Percentiles rank a stretch among this genome's conserved stretches.
Conservation (phyloP, 768 basidiomycete species). For the Lentinus tigrinus region DNA sequence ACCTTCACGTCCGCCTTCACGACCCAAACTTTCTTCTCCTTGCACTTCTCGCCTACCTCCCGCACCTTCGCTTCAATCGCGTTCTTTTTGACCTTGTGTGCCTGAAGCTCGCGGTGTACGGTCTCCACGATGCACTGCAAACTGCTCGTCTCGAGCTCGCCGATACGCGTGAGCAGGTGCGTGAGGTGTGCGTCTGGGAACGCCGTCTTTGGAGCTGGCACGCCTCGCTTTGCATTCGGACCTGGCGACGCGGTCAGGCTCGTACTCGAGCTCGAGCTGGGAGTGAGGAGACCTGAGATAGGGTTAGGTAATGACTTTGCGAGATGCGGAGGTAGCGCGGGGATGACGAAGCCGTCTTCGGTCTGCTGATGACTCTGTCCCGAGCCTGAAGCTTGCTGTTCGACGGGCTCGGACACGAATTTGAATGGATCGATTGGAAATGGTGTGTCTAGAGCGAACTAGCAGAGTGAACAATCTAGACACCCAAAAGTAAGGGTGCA, state of each 20-base stretch:
- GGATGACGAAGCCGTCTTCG: constrained; percentile 43
- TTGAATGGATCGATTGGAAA: constrained; percentile 77
- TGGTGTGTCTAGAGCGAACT: constrained; percentile 56
- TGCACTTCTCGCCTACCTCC: constrained; percentile 75
- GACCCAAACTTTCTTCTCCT: constrained; percentile 72
- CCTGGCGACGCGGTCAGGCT: constrained; percentile 16
- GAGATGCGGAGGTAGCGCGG: constrained; percentile 27
- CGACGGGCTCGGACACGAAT: constrained; percentile 53
- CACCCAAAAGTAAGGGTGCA: neutral
- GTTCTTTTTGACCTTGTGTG: constrained; percentile 78
- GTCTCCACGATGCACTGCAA: constrained; percentile 69
- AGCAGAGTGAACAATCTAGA: constrained; percentile 1
- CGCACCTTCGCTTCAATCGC: constrained; percentile 79
- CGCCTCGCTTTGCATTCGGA: constrained; percentile 26
- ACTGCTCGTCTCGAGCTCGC: constrained; percentile 56
- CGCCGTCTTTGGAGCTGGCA: constrained; percentile 43
- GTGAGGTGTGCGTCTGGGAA: constrained; percentile 72
- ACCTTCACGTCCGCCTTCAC: constrained; percentile 44
- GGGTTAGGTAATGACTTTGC: constrained; percentile 4
- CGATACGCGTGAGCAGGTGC: constrained; percentile 62
- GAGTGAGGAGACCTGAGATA: neutral
- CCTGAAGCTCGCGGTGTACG: constrained; percentile 66
- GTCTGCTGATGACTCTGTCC: constrained; percentile 25
- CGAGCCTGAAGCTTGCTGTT: constrained; percentile 31
- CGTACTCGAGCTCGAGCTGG: constrained; percentile 8